Percentiles rank a stretch among this genome's conserved stretches.
These are phyloP conservation scores for Apiospora sp. DNA, from an alignment of 2,329 filamentous ascomycete species.

Conservation along the genomic window DNA sequence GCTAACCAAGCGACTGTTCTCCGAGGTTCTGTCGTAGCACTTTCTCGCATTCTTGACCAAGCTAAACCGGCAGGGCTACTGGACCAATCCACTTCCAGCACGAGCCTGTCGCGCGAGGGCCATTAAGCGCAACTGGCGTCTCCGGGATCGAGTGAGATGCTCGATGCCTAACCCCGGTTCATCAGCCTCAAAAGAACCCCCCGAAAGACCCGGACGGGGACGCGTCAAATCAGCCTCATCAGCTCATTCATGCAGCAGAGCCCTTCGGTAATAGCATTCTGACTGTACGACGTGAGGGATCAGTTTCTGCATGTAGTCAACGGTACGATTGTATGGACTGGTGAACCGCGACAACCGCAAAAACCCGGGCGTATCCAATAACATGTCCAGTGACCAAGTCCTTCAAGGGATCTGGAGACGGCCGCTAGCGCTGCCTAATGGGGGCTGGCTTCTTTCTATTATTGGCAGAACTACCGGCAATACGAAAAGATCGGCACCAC, in stretches of 20 bases:
- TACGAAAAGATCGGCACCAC: conserved; percentile 30
- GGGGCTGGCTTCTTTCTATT: conserved; percentile 22
- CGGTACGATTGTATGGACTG: background rate
- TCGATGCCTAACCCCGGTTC: background rate
- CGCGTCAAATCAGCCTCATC: conserved; percentile 1
- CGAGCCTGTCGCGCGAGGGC: background rate
- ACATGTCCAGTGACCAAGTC: background rate
- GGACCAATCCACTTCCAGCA: conserved; percentile 10
- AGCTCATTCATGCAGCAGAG: background rate
- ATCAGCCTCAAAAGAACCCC: background rate
- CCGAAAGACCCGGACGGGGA: background rate
- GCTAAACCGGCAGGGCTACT: background rate
- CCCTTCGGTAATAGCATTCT: background rate
- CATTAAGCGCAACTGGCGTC: conserved; percentile 12
- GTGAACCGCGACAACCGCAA: conserved; percentile 11
- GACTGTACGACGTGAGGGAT: background rate
- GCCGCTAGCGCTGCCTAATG: conserved; percentile 22
- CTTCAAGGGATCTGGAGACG: conserved; percentile 10
- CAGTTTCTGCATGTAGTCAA: background rate
- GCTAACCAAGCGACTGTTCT: background rate
- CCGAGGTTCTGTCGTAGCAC: conserved; percentile 11
- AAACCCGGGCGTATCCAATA: background rate
- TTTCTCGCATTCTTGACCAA: background rate
- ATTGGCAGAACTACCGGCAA: conserved; percentile 25
- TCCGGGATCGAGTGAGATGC: background rate